These are phyloP conservation scores for Lupinus albus DNA, from an alignment of 306 rosid species.

Conservation along the genomic window DNA sequence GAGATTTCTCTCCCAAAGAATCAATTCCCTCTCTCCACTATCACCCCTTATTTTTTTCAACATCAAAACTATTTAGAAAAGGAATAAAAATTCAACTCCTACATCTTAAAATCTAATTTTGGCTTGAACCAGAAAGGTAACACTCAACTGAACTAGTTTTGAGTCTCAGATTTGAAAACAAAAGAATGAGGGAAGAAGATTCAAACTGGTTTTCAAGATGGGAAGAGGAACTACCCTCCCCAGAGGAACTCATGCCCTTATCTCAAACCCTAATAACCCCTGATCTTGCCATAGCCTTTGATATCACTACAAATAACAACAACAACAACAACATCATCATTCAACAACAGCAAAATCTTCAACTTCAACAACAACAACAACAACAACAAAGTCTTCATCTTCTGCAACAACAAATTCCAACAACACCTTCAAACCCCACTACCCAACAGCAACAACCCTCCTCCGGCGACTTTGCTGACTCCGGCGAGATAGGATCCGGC, in stretches of 20 bases:
- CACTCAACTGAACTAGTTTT: too few relatives aligned
- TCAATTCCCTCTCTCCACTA: too few relatives aligned
- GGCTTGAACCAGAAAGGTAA: too few relatives aligned
- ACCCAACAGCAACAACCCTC: conserved; percentile 62
- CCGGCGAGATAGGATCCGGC: conserved; percentile 84
- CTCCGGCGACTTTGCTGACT: conserved; percentile 70
- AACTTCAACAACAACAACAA: conserved; percentile 17
- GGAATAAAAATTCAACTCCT: too few relatives aligned
- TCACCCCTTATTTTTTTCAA: too few relatives aligned
- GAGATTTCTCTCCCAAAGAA: too few relatives aligned
- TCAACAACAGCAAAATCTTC: conserved; percentile 37
- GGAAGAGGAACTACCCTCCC: conserved; percentile 87
- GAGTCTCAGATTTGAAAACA: too few relatives aligned
- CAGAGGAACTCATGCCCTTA: conserved; percentile 81
- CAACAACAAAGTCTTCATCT: conserved; percentile 27
- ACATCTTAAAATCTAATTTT: too few relatives aligned
- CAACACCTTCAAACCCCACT: conserved; percentile 51
- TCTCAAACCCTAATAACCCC: conserved; percentile 97
- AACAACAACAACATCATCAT: conserved; percentile 40
- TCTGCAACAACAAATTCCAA: conserved; percentile 47
- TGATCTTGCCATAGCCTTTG: conserved; percentile 91
- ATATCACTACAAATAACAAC: conserved; percentile 39
- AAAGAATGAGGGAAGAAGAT: conserved; percentile 81
- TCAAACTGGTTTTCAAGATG: conserved; percentile 88
- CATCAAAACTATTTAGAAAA: too few relatives aligned